A percentile compares a stretch with the other conserved stretches of the same genome.
Evolutionary conservation across 257 asterid species (phyloP).

Genomic region (Haberlea rhodopensis): DNA sequence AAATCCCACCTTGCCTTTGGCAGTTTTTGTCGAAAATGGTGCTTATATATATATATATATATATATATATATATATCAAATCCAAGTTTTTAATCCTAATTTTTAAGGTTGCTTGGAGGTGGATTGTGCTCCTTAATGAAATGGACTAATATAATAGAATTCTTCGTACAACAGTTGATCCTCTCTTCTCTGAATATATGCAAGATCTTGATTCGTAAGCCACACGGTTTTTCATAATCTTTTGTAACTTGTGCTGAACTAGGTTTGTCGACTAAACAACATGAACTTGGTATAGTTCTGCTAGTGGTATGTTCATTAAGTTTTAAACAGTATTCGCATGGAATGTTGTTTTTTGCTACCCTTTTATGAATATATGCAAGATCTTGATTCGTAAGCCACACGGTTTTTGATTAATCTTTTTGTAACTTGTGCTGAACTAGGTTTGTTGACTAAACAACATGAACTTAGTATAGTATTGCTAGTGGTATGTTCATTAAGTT

Average conservation of each 20-base stretch:
- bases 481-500: background rate
- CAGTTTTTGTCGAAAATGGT: background rate
- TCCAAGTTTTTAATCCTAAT: background rate
- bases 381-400: background rate
- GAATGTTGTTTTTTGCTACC: slow-evolving; percentile 11
- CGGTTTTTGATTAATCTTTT: background rate
- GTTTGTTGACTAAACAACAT: background rate
- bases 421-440: background rate
- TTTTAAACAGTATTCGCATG: background rate
- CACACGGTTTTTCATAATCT: background rate
- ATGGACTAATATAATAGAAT: too few relatives aligned
- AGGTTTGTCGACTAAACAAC: background rate
- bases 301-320: background rate
- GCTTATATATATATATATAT: too few relatives aligned
- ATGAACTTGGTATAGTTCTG: background rate
- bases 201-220: background rate
- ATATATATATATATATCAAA: background rate
- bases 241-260: background rate
- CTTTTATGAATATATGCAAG: slow-evolving; percentile 1
- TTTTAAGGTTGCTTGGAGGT: background rate
- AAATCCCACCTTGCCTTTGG: background rate
- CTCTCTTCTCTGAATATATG: slow-evolving; percentile 4
- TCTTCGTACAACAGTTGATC: background rate
- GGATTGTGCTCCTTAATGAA: background rate
- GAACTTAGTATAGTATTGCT: background rate